These are phyloP conservation scores for Orobanche coerulescens DNA, from an alignment of 257 asterid species.

Conservation along the genomic window DNA sequence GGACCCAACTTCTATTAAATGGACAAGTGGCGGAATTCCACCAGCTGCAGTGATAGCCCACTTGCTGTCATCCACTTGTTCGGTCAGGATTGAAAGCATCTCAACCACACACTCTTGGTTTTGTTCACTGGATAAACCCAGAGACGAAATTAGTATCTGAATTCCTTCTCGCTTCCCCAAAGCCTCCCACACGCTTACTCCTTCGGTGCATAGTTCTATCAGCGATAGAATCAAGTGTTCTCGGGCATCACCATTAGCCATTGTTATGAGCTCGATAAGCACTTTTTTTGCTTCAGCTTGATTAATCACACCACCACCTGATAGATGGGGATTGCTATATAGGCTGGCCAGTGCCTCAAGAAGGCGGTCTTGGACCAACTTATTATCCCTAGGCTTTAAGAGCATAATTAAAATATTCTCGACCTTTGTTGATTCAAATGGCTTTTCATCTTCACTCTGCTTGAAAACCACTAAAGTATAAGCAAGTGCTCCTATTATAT, in stretches of 20 bases:
- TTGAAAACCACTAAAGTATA: slow-evolving; percentile 64
- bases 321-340: slow-evolving; percentile 47
- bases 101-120: slow-evolving; percentile 80
- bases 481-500: slow-evolving; percentile 85
- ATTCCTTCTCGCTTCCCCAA: slow-evolving; percentile 83
- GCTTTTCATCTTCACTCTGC: slow-evolving; percentile 39
- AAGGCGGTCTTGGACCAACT: slow-evolving; percentile 71
- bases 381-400: slow-evolving; percentile 78
- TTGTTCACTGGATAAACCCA: slow-evolving; percentile 71
- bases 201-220: slow-evolving; percentile 49
- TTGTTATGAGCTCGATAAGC: slow-evolving; percentile 68
- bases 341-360: slow-evolving; percentile 83
- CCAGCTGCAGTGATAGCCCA: slow-evolving; percentile 98
- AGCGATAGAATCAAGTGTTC: slow-evolving; percentile 57
- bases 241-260: slow-evolving; percentile 60
- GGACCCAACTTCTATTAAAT: slow-evolving; percentile 64
- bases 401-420: slow-evolving; percentile 60
- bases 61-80: slow-evolving; percentile 85
- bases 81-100: slow-evolving; percentile 66
- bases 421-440: slow-evolving; percentile 39
- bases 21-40: slow-evolving; percentile 89
- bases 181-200: slow-evolving; percentile 68
- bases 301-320: slow-evolving; percentile 26
- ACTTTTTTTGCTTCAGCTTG: slow-evolving; percentile 71
- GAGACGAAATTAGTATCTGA: slow-evolving; percentile 65